Percentiles rank a stretch among this genome's conserved stretches.
Conservation (phyloP, 345 rosid species). For the Iberis pinnata region DNA sequence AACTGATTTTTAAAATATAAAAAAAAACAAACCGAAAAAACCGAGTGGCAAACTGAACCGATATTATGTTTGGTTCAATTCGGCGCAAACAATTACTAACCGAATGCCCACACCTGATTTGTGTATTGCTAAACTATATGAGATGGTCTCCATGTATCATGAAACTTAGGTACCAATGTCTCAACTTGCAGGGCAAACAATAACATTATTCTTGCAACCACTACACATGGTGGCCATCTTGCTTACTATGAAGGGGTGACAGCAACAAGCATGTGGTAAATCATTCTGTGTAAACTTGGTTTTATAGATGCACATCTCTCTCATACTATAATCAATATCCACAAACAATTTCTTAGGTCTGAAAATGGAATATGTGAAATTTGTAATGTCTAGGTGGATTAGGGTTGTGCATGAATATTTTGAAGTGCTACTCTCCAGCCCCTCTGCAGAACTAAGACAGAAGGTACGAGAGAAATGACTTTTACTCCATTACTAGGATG, state of each 20-base stretch:
- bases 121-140: too few species aligned
- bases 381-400: constrained; percentile 61
- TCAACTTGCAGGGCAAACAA: constrained; percentile 48
- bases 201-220: constrained; percentile 62
- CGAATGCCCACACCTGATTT: too few species aligned
- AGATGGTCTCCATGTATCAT: background rate
- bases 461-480: constrained; percentile 15
- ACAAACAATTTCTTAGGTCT: background rate
- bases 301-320: too few species aligned
- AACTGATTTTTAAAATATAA: too few species aligned
- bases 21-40: too few species aligned
- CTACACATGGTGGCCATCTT: constrained; percentile 81
- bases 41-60: too few species aligned
- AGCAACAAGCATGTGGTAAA: constrained; percentile 64
- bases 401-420: constrained; percentile 70
- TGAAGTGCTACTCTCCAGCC: constrained; percentile 51
- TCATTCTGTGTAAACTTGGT: background rate
- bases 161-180: constrained; percentile 16
- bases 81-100: too few species aligned
- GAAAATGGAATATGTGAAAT: too few species aligned
- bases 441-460: constrained; percentile 29
- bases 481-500: too few species aligned
- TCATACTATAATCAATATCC: background rate
- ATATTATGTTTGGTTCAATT: too few species aligned
- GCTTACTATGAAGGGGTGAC: constrained; percentile 83